Conservation (phyloP, 805 yeast genomes). For the Yamadazyma endophytica region DNA sequence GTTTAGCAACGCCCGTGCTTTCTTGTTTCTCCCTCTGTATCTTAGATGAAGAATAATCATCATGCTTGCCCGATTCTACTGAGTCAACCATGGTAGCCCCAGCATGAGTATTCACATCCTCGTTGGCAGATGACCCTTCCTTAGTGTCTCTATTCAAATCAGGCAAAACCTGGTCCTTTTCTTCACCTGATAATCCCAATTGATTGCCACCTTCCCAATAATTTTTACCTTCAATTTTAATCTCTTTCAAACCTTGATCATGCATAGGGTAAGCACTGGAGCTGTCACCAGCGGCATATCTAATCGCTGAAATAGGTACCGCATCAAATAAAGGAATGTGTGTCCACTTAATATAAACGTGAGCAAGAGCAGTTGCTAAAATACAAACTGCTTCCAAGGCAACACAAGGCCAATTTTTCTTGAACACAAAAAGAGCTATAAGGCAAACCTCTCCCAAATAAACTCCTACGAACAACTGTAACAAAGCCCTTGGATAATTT, state of each 20-base stretch:
- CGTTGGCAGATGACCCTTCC: slow-evolving; percentile 1
- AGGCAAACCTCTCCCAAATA: slow-evolving; percentile 70
- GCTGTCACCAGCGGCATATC: slow-evolving; percentile 41
- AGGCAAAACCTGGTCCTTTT: slow-evolving; percentile 18
- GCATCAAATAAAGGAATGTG: slow-evolving; percentile 63
- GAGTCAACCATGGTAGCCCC: slow-evolving; percentile 8
- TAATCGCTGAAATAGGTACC: slow-evolving; percentile 66
- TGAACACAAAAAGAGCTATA: slow-evolving; percentile 68
- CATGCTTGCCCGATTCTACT: slow-evolving; percentile 3
- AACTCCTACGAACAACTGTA: slow-evolving; percentile 67
- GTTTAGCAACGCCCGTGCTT: slow-evolving; percentile 4
- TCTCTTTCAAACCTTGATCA: slow-evolving; percentile 64
- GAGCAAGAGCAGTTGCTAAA: slow-evolving; percentile 55
- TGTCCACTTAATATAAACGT: slow-evolving; percentile 52
- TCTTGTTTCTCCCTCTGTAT: slow-evolving; percentile 2
- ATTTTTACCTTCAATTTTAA: slow-evolving; percentile 47
- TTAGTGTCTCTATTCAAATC: neutral
- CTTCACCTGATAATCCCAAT: slow-evolving; percentile 24
- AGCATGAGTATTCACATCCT: slow-evolving; percentile 6
- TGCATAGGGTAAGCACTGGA: slow-evolving; percentile 51
- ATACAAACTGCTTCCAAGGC: slow-evolving; percentile 62
- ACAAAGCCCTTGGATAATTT: slow-evolving; percentile 66
- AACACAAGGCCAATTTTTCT: slow-evolving; percentile 75
- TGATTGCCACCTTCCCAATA: slow-evolving; percentile 44
- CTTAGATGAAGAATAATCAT: slow-evolving; percentile 9